These are phyloP conservation scores for Chimonanthus praecox DNA, from an alignment of 164 flowering plant species.

Conservation along the genomic window DNA sequence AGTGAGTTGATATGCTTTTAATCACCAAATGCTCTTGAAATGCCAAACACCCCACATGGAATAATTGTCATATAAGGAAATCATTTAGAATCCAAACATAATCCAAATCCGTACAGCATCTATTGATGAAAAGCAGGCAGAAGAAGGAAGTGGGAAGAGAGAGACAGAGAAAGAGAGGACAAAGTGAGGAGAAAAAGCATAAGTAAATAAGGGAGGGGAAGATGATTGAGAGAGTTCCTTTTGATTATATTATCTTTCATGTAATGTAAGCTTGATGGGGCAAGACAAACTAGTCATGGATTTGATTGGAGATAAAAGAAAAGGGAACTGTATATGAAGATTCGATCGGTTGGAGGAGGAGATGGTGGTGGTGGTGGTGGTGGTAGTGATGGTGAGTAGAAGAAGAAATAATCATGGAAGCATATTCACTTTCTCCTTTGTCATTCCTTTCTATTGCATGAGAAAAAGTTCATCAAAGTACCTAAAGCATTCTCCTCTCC, in stretches of 20 bases:
- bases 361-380: slow-evolving; percentile 2
- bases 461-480: slow-evolving; percentile 26
- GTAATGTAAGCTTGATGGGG: slow-evolving; percentile 8
- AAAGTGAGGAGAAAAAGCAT: slow-evolving; percentile 20
- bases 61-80: slow-evolving; percentile 10
- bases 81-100: slow-evolving; percentile 17
- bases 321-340: slow-evolving; percentile 24
- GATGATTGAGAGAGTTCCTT: slow-evolving; percentile 16
- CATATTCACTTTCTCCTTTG: slow-evolving; percentile 59
- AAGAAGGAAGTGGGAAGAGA: slow-evolving; percentile 10
- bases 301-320: slow-evolving; percentile 8
- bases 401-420: slow-evolving; percentile 34
- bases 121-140: slow-evolving; percentile 15
- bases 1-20: not conserved
- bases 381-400: slow-evolving; percentile 12
- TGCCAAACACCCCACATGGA: not conserved
- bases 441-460: slow-evolving; percentile 53
- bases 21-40: slow-evolving; percentile 9
- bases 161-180: not conserved
- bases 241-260: not conserved
- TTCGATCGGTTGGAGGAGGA: slow-evolving; percentile 21
- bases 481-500: slow-evolving; percentile 4
- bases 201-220: slow-evolving; percentile 26
- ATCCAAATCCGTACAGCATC: slow-evolving; percentile 13
- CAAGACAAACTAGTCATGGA: slow-evolving; percentile 4